Percentiles rank a stretch among this genome's conserved stretches.
phyloP scores from a whole-genome alignment of 129 eudicot genomes.

The Smallanthus sonchifolius region DNA sequence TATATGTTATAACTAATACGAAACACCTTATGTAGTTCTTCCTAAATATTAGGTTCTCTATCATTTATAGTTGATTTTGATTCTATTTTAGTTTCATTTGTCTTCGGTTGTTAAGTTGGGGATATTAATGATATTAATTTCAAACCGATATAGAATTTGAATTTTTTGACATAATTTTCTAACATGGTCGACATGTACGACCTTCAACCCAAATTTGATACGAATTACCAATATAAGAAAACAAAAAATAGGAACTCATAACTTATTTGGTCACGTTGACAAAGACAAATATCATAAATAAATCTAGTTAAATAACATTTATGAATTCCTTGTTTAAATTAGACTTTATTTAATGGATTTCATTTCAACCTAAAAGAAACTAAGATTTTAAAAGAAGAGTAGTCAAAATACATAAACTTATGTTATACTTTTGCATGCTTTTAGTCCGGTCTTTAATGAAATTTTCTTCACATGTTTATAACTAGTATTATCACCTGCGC shows the following conservation, averaged over 20 bases:
- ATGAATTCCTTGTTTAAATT: background rate
- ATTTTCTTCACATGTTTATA: too few relatives aligned
- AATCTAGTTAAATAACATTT: background rate
- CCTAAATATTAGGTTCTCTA: too few relatives aligned
- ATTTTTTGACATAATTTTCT: background rate
- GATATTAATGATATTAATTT: too few relatives aligned
- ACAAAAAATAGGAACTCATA: background rate
- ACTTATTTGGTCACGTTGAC: background rate
- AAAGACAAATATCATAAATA: background rate
- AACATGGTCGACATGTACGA: background rate
- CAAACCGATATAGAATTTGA: background rate
- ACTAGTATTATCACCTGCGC: too few relatives aligned
- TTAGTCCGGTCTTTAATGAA: background rate
- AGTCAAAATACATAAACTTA: background rate
- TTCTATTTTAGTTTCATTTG: background rate
- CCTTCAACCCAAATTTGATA: background rate
- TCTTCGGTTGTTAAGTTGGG: background rate
- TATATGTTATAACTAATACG: too few relatives aligned
- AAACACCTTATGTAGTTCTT: too few relatives aligned
- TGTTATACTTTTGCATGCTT: background rate
- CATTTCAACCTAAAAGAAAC: background rate
- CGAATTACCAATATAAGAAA: background rate
- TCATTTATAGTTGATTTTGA: background rate
- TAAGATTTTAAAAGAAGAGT: too few relatives aligned
- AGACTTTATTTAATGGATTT: background rate